Base-by-base conservation (phyloP, 2,329 filamentous ascomycete species). In the Penicillium nordicum region DNA sequence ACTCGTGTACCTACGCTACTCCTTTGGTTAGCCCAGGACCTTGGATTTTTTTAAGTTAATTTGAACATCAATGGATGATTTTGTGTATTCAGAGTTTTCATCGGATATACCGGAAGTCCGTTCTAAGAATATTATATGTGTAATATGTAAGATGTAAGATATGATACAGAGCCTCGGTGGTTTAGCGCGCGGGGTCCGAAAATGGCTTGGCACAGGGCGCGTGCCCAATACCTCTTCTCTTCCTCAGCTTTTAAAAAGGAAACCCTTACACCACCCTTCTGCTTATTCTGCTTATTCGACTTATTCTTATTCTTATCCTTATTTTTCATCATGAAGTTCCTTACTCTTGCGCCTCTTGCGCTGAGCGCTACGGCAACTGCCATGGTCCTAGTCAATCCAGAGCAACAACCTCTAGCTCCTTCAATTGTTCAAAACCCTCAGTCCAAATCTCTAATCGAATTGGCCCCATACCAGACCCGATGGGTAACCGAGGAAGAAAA, bases 401-500 rank as follows among this genome's bases (percentile, higher is more conserved):
- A 73, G 50, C 68, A 74, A 55, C 60, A 68, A 45, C 65, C 63
- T 29, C 57, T 74, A 47, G 48, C 48, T 57, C 54, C 66, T 53
- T 55, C 63, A 54, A 55, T 65, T 30, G 60, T 64, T 14, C 64
- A 69, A 40, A 66, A 69, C 57, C 55, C 67, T 11, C 62, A 68
- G 67, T 53, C 58, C 18, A 80, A 80, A 65, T 94, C 83, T 73
- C 81, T 96, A 45, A 86, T 99, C 61, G 92, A 97, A 78, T 81
- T 94, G 27, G 83, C 84, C n/a, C 91, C 91, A 4, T 91, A 89
- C 54, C 82, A 93, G 71, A 92, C 87, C 25, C 80, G 83, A 80
- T 94, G 90, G 89, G 88, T 97, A 32, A 95, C 90, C 0, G 93
- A 97, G 68, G 90, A 96, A 36, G 87, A 97, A 78, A 99, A 97